Base-by-base conservation (phyloP, 2,329 filamentous ascomycete genomes). In the Taxawa tesnikishii region DNA sequence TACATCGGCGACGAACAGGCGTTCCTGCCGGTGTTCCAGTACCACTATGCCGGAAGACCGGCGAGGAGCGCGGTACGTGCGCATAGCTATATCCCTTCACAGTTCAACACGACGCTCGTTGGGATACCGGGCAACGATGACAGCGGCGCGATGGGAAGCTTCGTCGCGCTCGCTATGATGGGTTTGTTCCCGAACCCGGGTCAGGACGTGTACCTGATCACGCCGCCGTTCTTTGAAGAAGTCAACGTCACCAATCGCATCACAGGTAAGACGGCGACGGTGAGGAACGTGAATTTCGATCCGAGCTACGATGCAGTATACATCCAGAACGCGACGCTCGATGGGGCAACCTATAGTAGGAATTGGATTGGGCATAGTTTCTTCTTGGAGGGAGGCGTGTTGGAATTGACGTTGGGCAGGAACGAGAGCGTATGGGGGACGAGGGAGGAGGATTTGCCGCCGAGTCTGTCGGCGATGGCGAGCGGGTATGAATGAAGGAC, bases 111-210 rank as follows among this genome's bases (percentile, higher is more conserved):
- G n/a, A 57, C 54, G 0, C 36, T 51, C 2, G 42, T 36, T 12
- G 61, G 62, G 1, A 53, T 65, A 2, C 58, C 62, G 0, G 62
- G 62, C 2, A 65, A 65, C 37, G 62, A 65, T 38, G 62, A 65
- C 32, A 49, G 43, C 0, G 62, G 61, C 12, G 58, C 62, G 4
- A 63, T 64, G 60, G 62, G 59, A 1, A 54, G 54, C 4, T 65
- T 65, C 38, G 49, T 53, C 1, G 50, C 60, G 4, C 53, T 64
- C 37, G 48, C 53, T 7, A 62, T 61, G 52, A 50, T 63, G 26
- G 62, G 62, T 0, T 43, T 62, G 3, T 64, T 64, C 29, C 62
- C 62, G 0, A 63, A 61, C 28, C 58, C 62, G 2, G 62, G 62
- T 0, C 60, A 65, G 31, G 55, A 64, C 37, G 58, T 66, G 10